Conservation (phyloP, 2,329 filamentous ascomycete genomes). For the Clonostachys chloroleuca region DNA sequence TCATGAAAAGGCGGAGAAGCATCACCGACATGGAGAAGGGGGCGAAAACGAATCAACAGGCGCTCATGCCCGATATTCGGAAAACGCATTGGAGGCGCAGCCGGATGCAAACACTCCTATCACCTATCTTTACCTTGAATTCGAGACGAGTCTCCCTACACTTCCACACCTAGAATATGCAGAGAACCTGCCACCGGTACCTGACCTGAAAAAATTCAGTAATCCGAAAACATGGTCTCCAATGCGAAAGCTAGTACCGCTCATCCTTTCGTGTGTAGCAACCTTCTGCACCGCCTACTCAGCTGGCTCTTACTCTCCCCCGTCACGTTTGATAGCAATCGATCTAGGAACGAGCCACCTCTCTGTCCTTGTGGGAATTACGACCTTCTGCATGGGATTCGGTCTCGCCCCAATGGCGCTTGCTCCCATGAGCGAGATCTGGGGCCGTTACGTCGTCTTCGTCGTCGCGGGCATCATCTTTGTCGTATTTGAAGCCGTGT, state of each 20-base stretch:
- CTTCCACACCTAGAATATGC: constrained; percentile 2
- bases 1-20: no score
- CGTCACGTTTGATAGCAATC: constrained; percentile 57
- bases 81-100: not conserved
- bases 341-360: constrained; percentile 62
- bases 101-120: constrained; percentile 18
- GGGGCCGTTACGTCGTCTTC: constrained; percentile 82
- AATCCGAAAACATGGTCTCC: constrained; percentile 73
- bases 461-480: constrained; percentile 69
- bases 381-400: constrained; percentile 78
- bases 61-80: no score
- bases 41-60: no score
- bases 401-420: constrained; percentile 81
- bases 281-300: constrained; percentile 77
- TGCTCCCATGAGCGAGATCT: constrained; percentile 84
- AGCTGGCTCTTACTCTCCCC: constrained; percentile 75
- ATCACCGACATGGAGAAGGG: no score
- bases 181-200: constrained; percentile 47
- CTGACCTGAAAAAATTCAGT: constrained; percentile 61
- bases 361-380: constrained; percentile 72
- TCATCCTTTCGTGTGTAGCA: constrained; percentile 70
- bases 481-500: constrained; percentile 66
- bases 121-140: constrained; percentile 33
- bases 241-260: constrained; percentile 64
- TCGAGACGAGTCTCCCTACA: constrained; percentile 27